Conservation (phyloP, 495 filamentous ascomycete genomes). For the Ramalina intermedia region DNA sequence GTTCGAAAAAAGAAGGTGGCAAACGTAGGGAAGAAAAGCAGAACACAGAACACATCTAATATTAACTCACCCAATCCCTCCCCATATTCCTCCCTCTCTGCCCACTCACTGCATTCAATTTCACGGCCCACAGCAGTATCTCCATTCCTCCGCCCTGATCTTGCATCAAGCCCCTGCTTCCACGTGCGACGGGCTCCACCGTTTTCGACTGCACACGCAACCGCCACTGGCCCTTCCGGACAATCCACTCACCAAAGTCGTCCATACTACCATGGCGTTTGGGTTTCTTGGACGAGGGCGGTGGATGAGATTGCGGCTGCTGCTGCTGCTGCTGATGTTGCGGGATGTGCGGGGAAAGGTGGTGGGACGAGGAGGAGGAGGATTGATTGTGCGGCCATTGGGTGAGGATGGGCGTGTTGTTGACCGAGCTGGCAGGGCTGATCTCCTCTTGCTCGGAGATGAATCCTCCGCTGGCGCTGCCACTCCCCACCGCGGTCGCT, state of each 20-base stretch:
- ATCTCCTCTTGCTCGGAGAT: constrained; percentile 7
- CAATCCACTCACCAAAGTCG: constrained; percentile 45
- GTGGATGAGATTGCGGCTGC: no score
- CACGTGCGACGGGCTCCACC: constrained; percentile 1
- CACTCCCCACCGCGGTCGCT: not conserved
- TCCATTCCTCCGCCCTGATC: constrained; percentile 28
- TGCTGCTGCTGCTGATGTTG: not conserved
- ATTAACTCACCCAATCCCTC: constrained; percentile 45
- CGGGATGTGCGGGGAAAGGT: not conserved
- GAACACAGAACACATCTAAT: no score
- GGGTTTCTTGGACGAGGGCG: constrained; percentile 32
- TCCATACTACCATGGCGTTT: constrained; percentile 26
- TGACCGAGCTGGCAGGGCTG: constrained; percentile 20
- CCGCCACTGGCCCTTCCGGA: constrained; percentile 71
- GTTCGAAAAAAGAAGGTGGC: no score
- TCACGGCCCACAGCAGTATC: constrained; percentile 63
- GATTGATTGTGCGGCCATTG: constrained; percentile 1
- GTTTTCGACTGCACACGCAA: constrained; percentile 44
- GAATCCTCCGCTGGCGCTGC: not conserved
- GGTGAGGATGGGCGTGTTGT: constrained; percentile 5
- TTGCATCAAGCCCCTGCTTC: not conserved
- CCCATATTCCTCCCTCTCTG: constrained; percentile 54
- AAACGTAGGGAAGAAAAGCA: no score
- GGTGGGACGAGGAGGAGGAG: not conserved
- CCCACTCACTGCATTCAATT: constrained; percentile 58